Evolutionary conservation across 441 rosid species (phyloP), one percentile per base, ranked within the genome.

Genomic region (Omphalea diandra): DNA sequence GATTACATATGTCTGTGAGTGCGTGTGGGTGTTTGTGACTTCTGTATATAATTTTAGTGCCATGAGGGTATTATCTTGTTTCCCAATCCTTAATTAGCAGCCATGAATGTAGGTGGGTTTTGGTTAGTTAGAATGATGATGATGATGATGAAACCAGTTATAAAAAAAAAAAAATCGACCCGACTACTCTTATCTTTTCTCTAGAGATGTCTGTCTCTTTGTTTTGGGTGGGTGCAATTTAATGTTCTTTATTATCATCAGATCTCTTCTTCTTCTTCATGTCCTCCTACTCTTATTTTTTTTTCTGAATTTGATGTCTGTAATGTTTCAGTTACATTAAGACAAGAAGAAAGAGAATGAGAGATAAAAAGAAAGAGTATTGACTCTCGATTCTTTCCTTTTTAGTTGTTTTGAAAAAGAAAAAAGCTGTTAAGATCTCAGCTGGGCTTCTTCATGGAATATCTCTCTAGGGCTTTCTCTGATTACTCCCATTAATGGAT

Each of bases 391-490:
- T 65, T 43, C 73, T 76, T 72, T 47, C 74, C 55, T 52, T 67
- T 64, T 76, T 69, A 47, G 72, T 63, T 69, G 32, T 64, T 63
- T 64, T 50, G 33, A 22, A 60, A 71, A 50, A 49, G 44, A 77
- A 73, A 68, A 74, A 73, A 47, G 74, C 77, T 82, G 79, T 61
- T 61, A 18, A 70, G 59, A 67, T 69, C 68, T 67, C 81, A 49
- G n/a, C n/a, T n/a, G 77, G 63, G n/a, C 12, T 67, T 76, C 31
- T 56, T 57, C 63, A 31, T 73, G 36, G 77, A 64, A 70, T 63
- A 27, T 73, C 76, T 78, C 80, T 74, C 83, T 76, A 63, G 84
- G 79, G 74, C 73, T 80, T 82, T 74, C 75, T 83, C 77, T 83
- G 79, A 72, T 75, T 46, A 76, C 35, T 65, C 73, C 67, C 76